These are phyloP conservation scores for Atkinsonella hypoxylon DNA, from an alignment of 2,329 filamentous ascomycete species.

Conservation along the genomic window DNA sequence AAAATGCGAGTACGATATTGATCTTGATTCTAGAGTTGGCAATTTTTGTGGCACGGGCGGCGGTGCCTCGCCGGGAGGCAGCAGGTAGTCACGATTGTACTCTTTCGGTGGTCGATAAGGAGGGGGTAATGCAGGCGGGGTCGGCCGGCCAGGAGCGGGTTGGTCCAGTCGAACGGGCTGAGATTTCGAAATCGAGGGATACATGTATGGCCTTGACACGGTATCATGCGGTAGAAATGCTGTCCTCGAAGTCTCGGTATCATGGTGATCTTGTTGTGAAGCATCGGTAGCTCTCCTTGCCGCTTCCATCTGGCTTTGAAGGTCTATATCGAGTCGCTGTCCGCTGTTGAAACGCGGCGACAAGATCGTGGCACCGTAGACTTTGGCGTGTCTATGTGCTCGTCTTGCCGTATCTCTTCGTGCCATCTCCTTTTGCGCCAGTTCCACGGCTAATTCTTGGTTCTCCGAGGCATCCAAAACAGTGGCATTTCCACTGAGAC, in stretches of 20 bases:
- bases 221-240: conserved; percentile 16
- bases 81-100: conserved; percentile 4
- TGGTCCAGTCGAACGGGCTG: conserved; percentile 33
- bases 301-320: conserved; percentile 40
- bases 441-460: conserved; percentile 61
- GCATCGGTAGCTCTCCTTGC: conserved; percentile 34
- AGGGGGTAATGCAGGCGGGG: conserved; percentile 13
- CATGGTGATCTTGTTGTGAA: not conserved
- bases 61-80: not conserved
- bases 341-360: not conserved
- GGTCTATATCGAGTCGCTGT: conserved; percentile 27
- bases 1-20: conserved; percentile 4
- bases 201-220: conserved; percentile 31
- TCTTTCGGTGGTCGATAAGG: conserved; percentile 24
- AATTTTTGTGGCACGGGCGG: conserved; percentile 20
- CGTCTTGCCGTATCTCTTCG: conserved; percentile 52
- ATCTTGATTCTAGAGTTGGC: conserved; percentile 8
- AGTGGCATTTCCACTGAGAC: conserved; percentile 41
- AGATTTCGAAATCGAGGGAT: conserved; percentile 44
- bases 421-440: conserved; percentile 61
- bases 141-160: conserved; percentile 8
- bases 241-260: not conserved
- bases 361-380: conserved; percentile 6
- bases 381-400: conserved; percentile 38
- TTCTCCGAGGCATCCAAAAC: conserved; percentile 61